phyloP scores from a whole-genome alignment of 2,329 filamentous ascomycete genomes.

The Ceratocystiopsis minuta region DNA sequence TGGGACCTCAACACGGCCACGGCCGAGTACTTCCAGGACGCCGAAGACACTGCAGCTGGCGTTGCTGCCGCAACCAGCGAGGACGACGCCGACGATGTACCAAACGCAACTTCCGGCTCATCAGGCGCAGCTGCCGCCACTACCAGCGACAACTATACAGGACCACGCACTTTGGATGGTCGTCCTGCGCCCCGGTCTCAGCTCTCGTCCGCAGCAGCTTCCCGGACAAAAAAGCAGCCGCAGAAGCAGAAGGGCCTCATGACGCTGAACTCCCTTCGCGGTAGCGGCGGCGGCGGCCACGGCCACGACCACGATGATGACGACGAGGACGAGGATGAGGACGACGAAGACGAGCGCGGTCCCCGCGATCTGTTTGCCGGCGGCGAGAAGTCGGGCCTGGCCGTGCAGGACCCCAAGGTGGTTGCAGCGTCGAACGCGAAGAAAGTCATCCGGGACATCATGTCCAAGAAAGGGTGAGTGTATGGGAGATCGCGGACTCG shows the following conservation, averaged over 20 bases:
- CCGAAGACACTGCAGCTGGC: conserved; percentile 30
- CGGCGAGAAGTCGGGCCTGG: conserved; percentile 64
- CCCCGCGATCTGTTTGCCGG: conserved; percentile 61
- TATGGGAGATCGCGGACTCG: neutral
- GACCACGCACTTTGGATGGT: conserved; percentile 44
- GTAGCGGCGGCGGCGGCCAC: conserved; percentile 24
- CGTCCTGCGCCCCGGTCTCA: conserved; percentile 33
- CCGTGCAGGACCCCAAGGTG: conserved; percentile 40
- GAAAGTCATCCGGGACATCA: conserved; percentile 43
- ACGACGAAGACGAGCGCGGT: conserved; percentile 38
- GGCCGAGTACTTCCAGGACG: conserved; percentile 41
- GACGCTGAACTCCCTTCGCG: conserved; percentile 38
- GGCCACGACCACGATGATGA: conserved; percentile 36
- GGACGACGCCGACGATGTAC: conserved; percentile 21
- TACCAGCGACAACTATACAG: conserved; percentile 26
- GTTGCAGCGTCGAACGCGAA: conserved; percentile 24
- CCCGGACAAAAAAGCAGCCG: conserved; percentile 7
- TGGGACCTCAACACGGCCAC: conserved; percentile 50
- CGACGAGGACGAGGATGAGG: conserved; percentile 39
- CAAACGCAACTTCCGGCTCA: too few relatives aligned
- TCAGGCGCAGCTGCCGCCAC: too few relatives aligned
- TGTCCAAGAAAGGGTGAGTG: conserved; percentile 42
- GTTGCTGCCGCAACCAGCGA: conserved; percentile 25
- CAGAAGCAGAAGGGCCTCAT: conserved; percentile 42
- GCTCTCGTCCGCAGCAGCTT: conserved; percentile 15